Evolutionary conservation across 169 alveolate species (phyloP), one percentile per base, ranked within the genome.

Genomic region (Plasmodium blacklocki): DNA sequence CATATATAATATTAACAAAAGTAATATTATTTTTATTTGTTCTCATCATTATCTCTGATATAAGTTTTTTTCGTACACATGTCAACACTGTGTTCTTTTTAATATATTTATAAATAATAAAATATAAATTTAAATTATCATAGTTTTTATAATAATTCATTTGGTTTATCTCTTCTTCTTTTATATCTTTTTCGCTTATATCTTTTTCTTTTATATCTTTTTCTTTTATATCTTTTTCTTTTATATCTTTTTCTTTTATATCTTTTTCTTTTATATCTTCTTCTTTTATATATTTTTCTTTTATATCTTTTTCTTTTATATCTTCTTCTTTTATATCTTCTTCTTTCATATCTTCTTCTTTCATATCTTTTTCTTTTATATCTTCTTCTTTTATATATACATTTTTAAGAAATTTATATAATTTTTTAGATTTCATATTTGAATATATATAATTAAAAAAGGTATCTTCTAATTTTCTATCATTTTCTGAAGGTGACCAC

Each of bases 371-470:
- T 2, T 54, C n/a, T 26, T 32, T 63, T 21, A 66, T 3, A 43
- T 78, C 54, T 14, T 66, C 47, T 23, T 14, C 67, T 45, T 64
- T 59, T 8, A 71, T 39, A 39, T 39, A 39, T 39, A 39, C 47
- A 39, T 39, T 56, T 15, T 5, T n/a, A 78, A 29, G 66, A 64
- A 60, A 52, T 6, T n/a, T 18, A 70, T 26, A 64, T 56, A 78
- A 78, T 19, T 43, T 26, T 26, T 23, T 29, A 1, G 29, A 19
- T 45, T 23, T 21, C 6, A 66, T 66, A 52, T 78, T 78, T 60
- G 29, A 8, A 66, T 78, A 78, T 14, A 70, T 58, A n/a, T 49
- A 78, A 66, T 64, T 2, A 54, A 49, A 78, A 32, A 78, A 78
- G 4, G 1, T 1, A 56, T 58, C 67, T 18, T 54, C 70, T 11